Evolutionary conservation across 1,139 yeast genomes (phyloP).

Genomic region (Groenewaldozyma auringiensis): DNA sequence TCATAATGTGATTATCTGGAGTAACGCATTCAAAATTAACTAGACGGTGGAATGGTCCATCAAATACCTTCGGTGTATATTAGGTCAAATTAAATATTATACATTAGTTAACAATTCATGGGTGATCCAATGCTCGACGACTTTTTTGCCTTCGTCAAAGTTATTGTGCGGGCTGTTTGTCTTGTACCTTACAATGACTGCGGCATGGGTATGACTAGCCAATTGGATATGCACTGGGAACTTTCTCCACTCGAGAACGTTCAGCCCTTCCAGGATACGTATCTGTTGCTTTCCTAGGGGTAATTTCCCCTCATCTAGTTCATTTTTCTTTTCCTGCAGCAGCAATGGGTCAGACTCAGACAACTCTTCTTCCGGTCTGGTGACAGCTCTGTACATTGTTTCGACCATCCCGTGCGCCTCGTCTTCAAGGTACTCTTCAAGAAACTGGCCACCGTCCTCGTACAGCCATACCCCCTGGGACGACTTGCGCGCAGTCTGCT

Average conservation of each 20-base stretch:
- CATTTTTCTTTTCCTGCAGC: not conserved
- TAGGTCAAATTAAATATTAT: too few species aligned
- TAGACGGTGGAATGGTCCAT: too few species aligned
- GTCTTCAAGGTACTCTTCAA: conserved; percentile 34
- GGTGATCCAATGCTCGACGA: conserved; percentile 57
- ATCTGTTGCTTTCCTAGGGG: conserved; percentile 34
- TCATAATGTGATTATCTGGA: too few species aligned
- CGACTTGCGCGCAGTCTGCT: conserved; percentile 15
- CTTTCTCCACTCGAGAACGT: conserved; percentile 57
- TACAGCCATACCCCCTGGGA: conserved; percentile 9
- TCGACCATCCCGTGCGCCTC: conserved; percentile 49
- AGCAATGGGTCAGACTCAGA: conserved; percentile 8
- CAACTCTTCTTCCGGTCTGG: conserved; percentile 12
- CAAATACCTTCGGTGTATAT: too few species aligned
- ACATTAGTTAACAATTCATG: too few species aligned
- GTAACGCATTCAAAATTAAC: too few species aligned
- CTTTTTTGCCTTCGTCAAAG: conserved; percentile 60
- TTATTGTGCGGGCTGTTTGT: conserved; percentile 29
- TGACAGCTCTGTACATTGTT: conserved; percentile 25
- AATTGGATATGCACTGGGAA: conserved; percentile 61
- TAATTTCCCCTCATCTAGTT: not conserved
- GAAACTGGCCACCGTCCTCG: conserved; percentile 11
- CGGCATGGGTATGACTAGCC: conserved; percentile 69
- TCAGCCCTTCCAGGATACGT: conserved; percentile 49
- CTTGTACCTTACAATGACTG: conserved; percentile 59